phyloP scores from a whole-genome alignment of 768 basidiomycete species.

The Trametes coccinea region DNA sequence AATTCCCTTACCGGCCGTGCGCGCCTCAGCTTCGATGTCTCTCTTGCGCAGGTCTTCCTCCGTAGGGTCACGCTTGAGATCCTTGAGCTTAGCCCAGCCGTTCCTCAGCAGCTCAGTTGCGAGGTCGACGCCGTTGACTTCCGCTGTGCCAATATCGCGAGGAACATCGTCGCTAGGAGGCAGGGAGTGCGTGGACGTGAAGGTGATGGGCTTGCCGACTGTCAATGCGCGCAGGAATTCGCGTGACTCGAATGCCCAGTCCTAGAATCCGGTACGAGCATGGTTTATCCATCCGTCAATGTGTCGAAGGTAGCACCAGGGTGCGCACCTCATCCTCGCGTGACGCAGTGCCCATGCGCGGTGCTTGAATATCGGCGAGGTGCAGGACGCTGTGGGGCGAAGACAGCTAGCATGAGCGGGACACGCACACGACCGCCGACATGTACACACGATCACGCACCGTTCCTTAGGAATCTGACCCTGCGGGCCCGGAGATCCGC shows the following conservation, averaged over 20 bases:
- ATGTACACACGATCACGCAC: conserved; percentile 41
- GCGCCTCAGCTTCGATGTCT: conserved; percentile 78
- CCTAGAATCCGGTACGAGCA: conserved; percentile 41
- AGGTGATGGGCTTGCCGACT: conserved; percentile 90
- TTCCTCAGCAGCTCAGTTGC: conserved; percentile 74
- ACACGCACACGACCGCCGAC: background rate
- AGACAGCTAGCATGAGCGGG: conserved; percentile 8
- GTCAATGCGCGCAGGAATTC: conserved; percentile 84
- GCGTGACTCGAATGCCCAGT: conserved; percentile 90
- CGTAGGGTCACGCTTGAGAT: conserved; percentile 77
- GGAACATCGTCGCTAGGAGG: conserved; percentile 72
- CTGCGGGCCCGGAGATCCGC: conserved; percentile 73
- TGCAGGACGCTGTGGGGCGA: conserved; percentile 69
- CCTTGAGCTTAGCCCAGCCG: conserved; percentile 95
- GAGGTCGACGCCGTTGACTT: conserved; percentile 72
- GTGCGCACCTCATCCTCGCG: conserved; percentile 83
- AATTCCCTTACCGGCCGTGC: conserved; percentile 70
- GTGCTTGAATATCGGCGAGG: conserved; percentile 84
- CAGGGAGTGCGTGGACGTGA: conserved; percentile 78
- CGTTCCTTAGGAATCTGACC: conserved; percentile 91
- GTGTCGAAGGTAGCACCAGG: background rate
- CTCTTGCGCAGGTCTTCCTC: conserved; percentile 74
- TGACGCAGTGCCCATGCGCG: conserved; percentile 71
- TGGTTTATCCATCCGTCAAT: background rate
- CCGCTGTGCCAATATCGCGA: conserved; percentile 78